phyloP scores from a whole-genome alignment of 1,284 basidiomycete species.

The Cryptococcus depauperatus region DNA sequence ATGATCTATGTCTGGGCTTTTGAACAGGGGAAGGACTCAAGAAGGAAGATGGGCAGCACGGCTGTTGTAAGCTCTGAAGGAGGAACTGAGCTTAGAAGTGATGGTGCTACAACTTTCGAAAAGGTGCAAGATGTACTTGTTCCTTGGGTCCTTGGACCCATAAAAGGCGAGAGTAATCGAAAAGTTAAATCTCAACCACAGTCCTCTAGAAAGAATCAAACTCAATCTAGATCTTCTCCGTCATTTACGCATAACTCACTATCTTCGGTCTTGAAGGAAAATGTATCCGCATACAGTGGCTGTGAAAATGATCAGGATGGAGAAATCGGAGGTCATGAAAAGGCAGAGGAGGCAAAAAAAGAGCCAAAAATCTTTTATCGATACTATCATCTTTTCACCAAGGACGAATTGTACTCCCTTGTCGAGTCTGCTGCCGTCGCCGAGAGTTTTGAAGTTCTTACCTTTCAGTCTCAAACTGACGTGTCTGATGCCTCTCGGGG shows the following conservation, averaged over 20 bases:
- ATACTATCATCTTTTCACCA: slow-evolving; percentile 88
- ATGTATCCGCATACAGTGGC: no score
- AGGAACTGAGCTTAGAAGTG: neutral
- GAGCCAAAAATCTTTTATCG: slow-evolving; percentile 59
- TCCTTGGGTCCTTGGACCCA: slow-evolving; percentile 53
- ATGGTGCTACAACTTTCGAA: neutral
- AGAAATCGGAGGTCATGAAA: no score
- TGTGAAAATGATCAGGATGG: no score
- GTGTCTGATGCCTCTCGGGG: neutral
- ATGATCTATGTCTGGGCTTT: slow-evolving; percentile 98
- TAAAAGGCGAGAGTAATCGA: slow-evolving; percentile 6
- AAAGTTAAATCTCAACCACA: neutral
- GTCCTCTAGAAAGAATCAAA: neutral
- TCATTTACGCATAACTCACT: no score
- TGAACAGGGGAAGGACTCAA: slow-evolving; percentile 79
- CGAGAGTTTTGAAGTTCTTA: slow-evolving; percentile 49
- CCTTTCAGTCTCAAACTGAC: neutral
- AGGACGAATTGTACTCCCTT: slow-evolving; percentile 63
- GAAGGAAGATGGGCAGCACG: slow-evolving; percentile 53
- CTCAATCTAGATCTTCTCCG: no score
- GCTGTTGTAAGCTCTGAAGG: neutral
- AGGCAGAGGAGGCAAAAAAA: neutral
- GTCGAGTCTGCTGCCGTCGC: slow-evolving; percentile 56
- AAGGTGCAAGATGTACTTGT: slow-evolving; percentile 59
- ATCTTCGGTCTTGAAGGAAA: no score